phyloP scores from a whole-genome alignment of 371 early-diverging fungal species.

The Nematocida sp. region DNA sequence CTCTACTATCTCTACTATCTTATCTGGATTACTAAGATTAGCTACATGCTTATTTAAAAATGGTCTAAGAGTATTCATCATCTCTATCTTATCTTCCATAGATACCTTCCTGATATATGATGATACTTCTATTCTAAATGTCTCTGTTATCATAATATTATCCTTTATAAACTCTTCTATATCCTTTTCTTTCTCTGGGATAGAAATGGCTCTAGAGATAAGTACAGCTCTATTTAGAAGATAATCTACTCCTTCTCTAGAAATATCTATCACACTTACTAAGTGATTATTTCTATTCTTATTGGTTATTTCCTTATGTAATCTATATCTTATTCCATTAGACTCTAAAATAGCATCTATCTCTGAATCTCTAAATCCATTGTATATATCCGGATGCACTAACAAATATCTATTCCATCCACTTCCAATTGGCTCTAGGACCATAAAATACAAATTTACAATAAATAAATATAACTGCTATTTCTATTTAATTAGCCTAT shows the following conservation, averaged over 20 bases:
- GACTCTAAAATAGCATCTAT: not conserved
- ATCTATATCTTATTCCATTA: not conserved
- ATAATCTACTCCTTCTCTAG: not conserved
- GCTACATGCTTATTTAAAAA: not conserved
- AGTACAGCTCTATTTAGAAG: conserved; percentile 14
- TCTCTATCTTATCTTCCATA: not conserved
- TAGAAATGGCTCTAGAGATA: not conserved
- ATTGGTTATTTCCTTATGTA: not conserved
- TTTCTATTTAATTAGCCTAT: too few species aligned
- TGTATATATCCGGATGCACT: conserved; percentile 16
- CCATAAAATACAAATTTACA: too few species aligned
- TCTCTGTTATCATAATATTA: not conserved
- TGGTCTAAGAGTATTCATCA: not conserved
- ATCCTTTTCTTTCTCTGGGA: not conserved
- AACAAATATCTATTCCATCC: too few species aligned
- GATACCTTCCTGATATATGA: conserved; percentile 6
- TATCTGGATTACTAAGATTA: conserved; percentile 3
- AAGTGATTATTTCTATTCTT: not conserved
- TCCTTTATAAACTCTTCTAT: not conserved
- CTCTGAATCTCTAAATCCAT: conserved; percentile 9
- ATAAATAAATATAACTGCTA: too few species aligned
- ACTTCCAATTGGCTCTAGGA: too few species aligned
- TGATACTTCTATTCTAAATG: not conserved
- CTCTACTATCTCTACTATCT: conserved; percentile 14
- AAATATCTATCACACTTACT: not conserved